phyloP scores from a whole-genome alignment of 2,329 filamentous ascomycete species.

The Penicillium olsonii region DNA sequence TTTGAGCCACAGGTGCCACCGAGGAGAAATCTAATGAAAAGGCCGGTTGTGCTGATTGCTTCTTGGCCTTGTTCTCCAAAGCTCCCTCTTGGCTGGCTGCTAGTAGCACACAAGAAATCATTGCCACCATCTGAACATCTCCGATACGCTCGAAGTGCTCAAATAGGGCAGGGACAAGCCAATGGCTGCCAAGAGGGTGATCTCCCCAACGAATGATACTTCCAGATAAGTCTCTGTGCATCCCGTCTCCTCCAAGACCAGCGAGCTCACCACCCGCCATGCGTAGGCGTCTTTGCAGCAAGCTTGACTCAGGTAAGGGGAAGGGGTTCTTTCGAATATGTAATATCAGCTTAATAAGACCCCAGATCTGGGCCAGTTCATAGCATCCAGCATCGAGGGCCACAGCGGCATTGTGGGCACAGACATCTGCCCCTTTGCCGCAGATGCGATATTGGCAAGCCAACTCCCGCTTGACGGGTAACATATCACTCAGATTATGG shows the following conservation, averaged over 20 bases:
- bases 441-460: slow-evolving; percentile 82
- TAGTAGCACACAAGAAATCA: slow-evolving; percentile 62
- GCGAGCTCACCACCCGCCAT: slow-evolving; percentile 37
- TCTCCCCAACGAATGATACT: slow-evolving; percentile 58
- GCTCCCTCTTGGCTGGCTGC: slow-evolving; percentile 49
- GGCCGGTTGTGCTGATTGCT: slow-evolving; percentile 45
- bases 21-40: slow-evolving; percentile 53
- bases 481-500: slow-evolving; percentile 65
- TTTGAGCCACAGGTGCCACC: slow-evolving; percentile 41
- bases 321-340: slow-evolving; percentile 74
- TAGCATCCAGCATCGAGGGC: slow-evolving; percentile 69
- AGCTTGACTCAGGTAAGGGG: slow-evolving; percentile 59
- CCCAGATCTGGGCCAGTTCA: slow-evolving; percentile 82
- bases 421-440: slow-evolving; percentile 78
- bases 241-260: slow-evolving; percentile 33
- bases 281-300: slow-evolving; percentile 56
- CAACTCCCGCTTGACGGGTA: slow-evolving; percentile 78
- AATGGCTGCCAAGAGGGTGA: slow-evolving; percentile 57
- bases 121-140: slow-evolving; percentile 68
- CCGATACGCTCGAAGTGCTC: slow-evolving; percentile 60
- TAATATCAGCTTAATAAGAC: slow-evolving; percentile 74
- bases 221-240: slow-evolving; percentile 38
- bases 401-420: slow-evolving; percentile 77
- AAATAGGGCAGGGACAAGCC: slow-evolving; percentile 60
- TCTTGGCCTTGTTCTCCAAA: slow-evolving; percentile 29